Evolutionary conservation across 148 eudicot species (phyloP), one percentile per base, ranked within the genome.

Genomic region (Silene latifolia): DNA sequence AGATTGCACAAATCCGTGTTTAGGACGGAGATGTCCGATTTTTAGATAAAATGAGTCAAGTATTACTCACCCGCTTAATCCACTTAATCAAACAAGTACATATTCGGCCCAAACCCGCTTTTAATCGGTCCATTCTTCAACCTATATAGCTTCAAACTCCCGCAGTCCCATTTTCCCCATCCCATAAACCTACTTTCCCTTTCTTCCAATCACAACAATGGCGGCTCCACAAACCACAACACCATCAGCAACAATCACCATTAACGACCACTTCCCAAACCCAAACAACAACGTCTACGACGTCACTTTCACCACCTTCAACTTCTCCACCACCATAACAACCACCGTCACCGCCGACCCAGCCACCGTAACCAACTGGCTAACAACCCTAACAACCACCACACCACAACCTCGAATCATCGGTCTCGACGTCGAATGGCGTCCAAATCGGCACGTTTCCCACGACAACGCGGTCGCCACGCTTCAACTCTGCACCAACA

Each of bases 361-460:
- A 1, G 1, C 71, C 29, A 17, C 44, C 44, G 72, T 60, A 53
- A 17, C 76, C 24, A 0, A 66, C 67, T 82, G 85, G 85, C 29
- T 82, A 71, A 1, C 72, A 80, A 12, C 65, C 72, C 42, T 71
- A 39, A 5, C 17, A 19, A 3, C 64, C 58, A 1, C 75, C 73
- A 18, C 73, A 23, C 9, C 77, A 13, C 76, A 70, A 10, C 82
- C 73, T 32, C 80, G 71, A 46, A 23, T 87, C 57, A 57, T 87
- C 74, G 90, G 92, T 7, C 83, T 88, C 81, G 90, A 87, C 74
- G 69, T 87, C 76, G 88, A 87, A 44, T 87, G 88, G 88, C 87
- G 85, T 17, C 87, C 88, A 1, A 85, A 82, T 74, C 61, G 32
- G 69, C 5, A 20, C 25, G 71, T 74, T 71, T 2, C 47, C 63